Base-by-base conservation (phyloP, 2,329 filamentous ascomycete species). In the Remersonia thermophila region DNA sequence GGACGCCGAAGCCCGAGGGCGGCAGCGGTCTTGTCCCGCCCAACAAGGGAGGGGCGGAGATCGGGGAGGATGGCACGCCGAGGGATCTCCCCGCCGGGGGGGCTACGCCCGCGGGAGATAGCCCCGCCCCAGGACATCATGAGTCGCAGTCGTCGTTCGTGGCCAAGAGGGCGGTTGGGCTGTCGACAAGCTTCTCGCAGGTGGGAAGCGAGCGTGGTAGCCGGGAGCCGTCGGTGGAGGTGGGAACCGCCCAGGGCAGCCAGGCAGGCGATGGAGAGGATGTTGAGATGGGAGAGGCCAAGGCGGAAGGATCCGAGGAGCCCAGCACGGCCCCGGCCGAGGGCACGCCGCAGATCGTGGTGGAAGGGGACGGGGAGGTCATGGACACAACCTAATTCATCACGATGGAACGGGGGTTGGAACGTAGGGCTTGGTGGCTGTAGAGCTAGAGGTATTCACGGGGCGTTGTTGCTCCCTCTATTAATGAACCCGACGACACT, bases 301-400 rank as follows among this genome's bases (percentile, higher is more conserved):
- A 75, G 39, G 76, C 80, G 49, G 61, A 69, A 15, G 67, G 69
- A 27, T 79, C 80, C 70, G 63, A 23, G 20, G 20, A 64, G 18
- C 51, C 49, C 7, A 55, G 54, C 37, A 49, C 57, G 35, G 54
- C 52, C 2, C 58, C 56, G 3, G 56, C 56, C 17, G 59, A 67
- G 11, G 66, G 65, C 38, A 62, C 63, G 12, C 65, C 66, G 25
- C 58, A 55, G 43, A 67, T 71, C 35, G 62, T 58, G 14, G 59
- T 75, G 33, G 66, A 73, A 40, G 60, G 63, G 15, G 62, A 51
- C 20, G 65, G 59, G 7, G 76, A 80, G 46, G 71, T 64, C 50
- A 85, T 84, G 80, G 80, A 84, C 61, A 83, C 62, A 47, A 67
- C 59, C 10, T 60, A 45, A 35, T 32, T 15, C 8, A n/a, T 16